A percentile compares a stretch with the other conserved stretches of the same genome.
These are phyloP conservation scores for Trichoderma atroviride DNA, from an alignment of 2,329 filamentous ascomycete species.

Conservation along the genomic window DNA sequence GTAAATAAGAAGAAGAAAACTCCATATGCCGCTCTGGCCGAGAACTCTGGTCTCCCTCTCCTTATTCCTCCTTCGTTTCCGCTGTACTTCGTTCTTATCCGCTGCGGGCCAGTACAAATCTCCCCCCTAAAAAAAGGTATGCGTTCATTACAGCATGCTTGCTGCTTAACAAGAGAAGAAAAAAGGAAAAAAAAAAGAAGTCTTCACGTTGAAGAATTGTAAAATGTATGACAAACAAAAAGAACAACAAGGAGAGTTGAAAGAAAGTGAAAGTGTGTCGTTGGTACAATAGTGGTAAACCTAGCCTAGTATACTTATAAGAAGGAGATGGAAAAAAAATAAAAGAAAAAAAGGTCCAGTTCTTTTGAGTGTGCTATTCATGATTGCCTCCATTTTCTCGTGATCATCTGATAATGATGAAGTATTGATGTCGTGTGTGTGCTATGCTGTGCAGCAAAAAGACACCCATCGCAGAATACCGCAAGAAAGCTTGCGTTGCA, in stretches of 20 bases:
- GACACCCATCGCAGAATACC: conserved; percentile 15
- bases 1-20: conserved; percentile 14
- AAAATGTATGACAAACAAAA: conserved; percentile 18
- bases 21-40: conserved; percentile 2
- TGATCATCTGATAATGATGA: conserved; percentile 33
- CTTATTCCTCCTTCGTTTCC: not conserved
- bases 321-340: conserved; percentile 32
- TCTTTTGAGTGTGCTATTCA: conserved; percentile 37
- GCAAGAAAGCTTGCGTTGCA: conserved; percentile 12
- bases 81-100: not conserved
- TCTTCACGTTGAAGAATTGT: conserved; percentile 24
- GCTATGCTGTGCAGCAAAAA: conserved; percentile 33
- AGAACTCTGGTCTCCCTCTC: not conserved
- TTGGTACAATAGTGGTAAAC: conserved; percentile 23
- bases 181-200: conserved; percentile 3
- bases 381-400: conserved; percentile 39
- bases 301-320: conserved; percentile 36
- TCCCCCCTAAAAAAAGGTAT: conserved; percentile 14
- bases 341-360: conserved; percentile 26
- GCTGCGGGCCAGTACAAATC: conserved; percentile 6
- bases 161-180: not conserved
- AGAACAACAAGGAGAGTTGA: not conserved
- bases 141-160: not conserved
- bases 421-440: conserved; percentile 31
- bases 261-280: conserved; percentile 21